These are phyloP conservation scores for Geotrichum aggregatum DNA, from an alignment of 1,139 yeast genomes.

Conservation along the genomic window DNA sequence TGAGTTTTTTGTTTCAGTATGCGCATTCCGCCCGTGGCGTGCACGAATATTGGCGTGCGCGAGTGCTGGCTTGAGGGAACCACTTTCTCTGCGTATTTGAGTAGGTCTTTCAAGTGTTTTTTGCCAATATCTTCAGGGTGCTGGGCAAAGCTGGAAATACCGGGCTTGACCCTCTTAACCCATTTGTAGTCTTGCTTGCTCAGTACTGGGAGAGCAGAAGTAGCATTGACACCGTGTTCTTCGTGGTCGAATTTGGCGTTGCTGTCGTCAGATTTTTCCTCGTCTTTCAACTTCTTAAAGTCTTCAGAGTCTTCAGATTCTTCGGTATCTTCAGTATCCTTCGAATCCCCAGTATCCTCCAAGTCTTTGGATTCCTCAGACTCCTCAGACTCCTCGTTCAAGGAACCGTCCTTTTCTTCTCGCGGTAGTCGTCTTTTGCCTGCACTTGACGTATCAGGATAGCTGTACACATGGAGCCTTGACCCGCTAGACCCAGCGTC, in stretches of 20 bases:
- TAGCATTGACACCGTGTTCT: slow-evolving; percentile 15
- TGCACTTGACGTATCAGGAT: slow-evolving; percentile 46
- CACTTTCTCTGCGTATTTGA: slow-evolving; percentile 51
- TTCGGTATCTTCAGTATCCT: slow-evolving; percentile 28
- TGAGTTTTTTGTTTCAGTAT: slow-evolving; percentile 50
- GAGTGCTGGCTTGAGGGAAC: slow-evolving; percentile 63
- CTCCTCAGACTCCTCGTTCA: slow-evolving; percentile 20
- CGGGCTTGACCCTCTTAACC: slow-evolving; percentile 63
- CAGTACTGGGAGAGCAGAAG: slow-evolving; percentile 41
- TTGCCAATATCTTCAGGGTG: slow-evolving; percentile 53
- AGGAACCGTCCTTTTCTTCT: neutral
- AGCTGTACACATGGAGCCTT: slow-evolving; percentile 65
- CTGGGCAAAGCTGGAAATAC: slow-evolving; percentile 54
- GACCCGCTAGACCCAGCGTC: slow-evolving; percentile 87
- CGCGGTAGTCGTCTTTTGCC: neutral
- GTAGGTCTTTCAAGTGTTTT: slow-evolving; percentile 52
- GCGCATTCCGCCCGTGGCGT: slow-evolving; percentile 80
- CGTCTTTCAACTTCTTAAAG: slow-evolving; percentile 15
- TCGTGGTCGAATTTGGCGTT: neutral
- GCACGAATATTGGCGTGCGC: slow-evolving; percentile 73
- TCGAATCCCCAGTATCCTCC: slow-evolving; percentile 26
- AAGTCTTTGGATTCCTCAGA: slow-evolving; percentile 21
- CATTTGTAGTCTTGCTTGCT: slow-evolving; percentile 48
- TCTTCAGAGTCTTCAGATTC: slow-evolving; percentile 22
- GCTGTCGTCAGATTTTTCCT: slow-evolving; percentile 21